These are phyloP conservation scores for Polymyxa betae DNA, from an alignment of 208 protist genomes.

Conservation along the genomic window DNA sequence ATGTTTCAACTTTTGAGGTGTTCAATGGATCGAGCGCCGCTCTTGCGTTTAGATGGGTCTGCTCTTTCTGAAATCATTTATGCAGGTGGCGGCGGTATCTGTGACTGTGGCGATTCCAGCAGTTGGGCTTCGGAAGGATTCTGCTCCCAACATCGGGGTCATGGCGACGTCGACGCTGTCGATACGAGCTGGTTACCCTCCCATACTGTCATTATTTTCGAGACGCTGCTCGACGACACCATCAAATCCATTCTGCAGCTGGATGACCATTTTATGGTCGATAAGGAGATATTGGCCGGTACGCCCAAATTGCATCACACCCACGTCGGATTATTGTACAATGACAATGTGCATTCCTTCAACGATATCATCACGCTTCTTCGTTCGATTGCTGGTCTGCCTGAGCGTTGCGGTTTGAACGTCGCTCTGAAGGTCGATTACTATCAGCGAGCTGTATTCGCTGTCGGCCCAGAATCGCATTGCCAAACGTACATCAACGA, in stretches of 20 bases:
- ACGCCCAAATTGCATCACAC: not conserved
- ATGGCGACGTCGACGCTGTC: not conserved
- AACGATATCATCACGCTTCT: slow-evolving; percentile 6
- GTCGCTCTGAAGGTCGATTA: not conserved
- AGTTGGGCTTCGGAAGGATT: slow-evolving; percentile 28
- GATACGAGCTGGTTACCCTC: not conserved
- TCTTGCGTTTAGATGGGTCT: too few species aligned
- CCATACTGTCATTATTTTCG: not conserved
- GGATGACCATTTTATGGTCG: slow-evolving; percentile 8
- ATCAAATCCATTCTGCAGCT: not conserved
- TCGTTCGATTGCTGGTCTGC: not conserved
- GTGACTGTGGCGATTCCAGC: slow-evolving; percentile 50
- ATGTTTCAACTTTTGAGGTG: too few species aligned
- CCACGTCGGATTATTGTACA: not conserved
- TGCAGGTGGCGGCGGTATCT: slow-evolving; percentile 5
- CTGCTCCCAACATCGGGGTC: not conserved
- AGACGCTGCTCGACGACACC: not conserved
- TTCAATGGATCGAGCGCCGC: too few species aligned
- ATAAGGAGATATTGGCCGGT: not conserved
- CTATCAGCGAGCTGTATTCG: not conserved
- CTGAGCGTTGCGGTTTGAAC: not conserved
- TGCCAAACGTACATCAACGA: not conserved
- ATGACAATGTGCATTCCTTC: slow-evolving; percentile 52
- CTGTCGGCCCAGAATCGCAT: not conserved
- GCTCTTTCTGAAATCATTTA: too few species aligned